Conservation (phyloP, 768 basidiomycete genomes). For the Pleurotus platypus region DNA sequence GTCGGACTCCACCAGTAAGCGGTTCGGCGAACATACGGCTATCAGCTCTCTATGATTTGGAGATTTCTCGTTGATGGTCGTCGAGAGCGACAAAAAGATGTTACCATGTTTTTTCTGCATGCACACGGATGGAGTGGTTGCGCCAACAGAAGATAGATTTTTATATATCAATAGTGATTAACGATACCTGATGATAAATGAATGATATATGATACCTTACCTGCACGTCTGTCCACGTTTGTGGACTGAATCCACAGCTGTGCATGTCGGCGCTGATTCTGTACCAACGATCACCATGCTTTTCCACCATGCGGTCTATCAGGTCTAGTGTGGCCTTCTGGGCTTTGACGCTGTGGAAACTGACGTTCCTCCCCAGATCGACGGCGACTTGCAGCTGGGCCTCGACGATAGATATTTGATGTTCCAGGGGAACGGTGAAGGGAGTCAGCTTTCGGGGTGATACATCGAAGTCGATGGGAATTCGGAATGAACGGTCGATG, state of each 20-base stretch:
- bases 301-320: constrained; percentile 53
- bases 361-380: constrained; percentile 72
- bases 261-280: constrained; percentile 85
- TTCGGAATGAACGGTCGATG: constrained; percentile 75
- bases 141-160: too few relatives aligned
- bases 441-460: constrained; percentile 60
- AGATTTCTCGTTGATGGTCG: constrained; percentile 76
- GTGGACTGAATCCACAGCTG: constrained; percentile 79
- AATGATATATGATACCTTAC: constrained; percentile 33
- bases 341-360: constrained; percentile 84
- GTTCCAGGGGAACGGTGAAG: constrained; percentile 74
- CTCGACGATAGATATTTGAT: constrained; percentile 80
- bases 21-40: constrained; percentile 51
- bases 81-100: constrained; percentile 85
- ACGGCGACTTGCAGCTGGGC: constrained; percentile 85
- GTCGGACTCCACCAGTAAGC: constrained; percentile 87
- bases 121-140: neutral
- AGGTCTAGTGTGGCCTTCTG: constrained; percentile 67
- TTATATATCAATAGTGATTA: too few relatives aligned
- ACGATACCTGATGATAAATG: neutral
- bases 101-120: constrained; percentile 67
- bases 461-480: constrained; percentile 56
- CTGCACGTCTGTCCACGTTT: constrained; percentile 75
- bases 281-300: constrained; percentile 55
- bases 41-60: constrained; percentile 63